A percentile compares a stretch with the other conserved stretches of the same genome.
These are phyloP conservation scores for Luzula sylvatica DNA, from an alignment of 176 grass and related monocot species.

Conservation along the genomic window DNA sequence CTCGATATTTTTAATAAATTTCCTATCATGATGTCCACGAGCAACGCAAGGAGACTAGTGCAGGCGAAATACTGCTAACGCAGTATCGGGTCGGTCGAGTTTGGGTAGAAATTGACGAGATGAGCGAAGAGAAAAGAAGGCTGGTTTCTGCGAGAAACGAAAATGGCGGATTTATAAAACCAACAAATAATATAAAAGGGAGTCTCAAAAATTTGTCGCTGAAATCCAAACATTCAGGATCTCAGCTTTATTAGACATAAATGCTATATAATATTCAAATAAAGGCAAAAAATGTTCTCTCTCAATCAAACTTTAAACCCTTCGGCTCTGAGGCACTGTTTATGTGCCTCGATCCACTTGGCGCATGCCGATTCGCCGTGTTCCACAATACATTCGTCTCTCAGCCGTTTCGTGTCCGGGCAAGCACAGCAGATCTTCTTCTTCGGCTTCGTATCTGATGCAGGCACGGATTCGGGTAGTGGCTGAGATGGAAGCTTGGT, in stretches of 20 bases:
- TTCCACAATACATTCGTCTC: conserved; percentile 76
- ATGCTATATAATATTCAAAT: background rate
- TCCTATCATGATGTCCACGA: conserved; percentile 62
- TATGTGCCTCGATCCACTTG: conserved; percentile 79
- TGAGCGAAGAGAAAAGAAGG: conserved; percentile 56
- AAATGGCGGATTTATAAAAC: background rate
- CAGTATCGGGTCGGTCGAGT: conserved; percentile 50
- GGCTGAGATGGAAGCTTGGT: conserved; percentile 4
- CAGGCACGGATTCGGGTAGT: conserved; percentile 5
- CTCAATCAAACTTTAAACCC: conserved; percentile 68
- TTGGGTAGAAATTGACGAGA: conserved; percentile 89
- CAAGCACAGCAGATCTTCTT: conserved; percentile 92
- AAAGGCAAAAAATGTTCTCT: conserved; percentile 1
- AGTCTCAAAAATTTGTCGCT: background rate
- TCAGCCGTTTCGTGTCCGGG: conserved; percentile 80
- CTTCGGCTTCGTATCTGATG: conserved; percentile 45
- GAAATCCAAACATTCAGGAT: background rate
- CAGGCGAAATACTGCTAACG: conserved; percentile 28
- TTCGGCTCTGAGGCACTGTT: conserved; percentile 53
- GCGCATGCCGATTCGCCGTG: conserved; percentile 57
- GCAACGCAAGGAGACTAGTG: conserved; percentile 54
- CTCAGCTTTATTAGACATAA: conserved; percentile 1
- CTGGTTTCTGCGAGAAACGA: background rate
- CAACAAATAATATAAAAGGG: background rate
- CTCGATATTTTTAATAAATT: no score